phyloP scores from a whole-genome alignment of 108 stramenopile genomes.

The Stephanodiscus triporus region DNA sequence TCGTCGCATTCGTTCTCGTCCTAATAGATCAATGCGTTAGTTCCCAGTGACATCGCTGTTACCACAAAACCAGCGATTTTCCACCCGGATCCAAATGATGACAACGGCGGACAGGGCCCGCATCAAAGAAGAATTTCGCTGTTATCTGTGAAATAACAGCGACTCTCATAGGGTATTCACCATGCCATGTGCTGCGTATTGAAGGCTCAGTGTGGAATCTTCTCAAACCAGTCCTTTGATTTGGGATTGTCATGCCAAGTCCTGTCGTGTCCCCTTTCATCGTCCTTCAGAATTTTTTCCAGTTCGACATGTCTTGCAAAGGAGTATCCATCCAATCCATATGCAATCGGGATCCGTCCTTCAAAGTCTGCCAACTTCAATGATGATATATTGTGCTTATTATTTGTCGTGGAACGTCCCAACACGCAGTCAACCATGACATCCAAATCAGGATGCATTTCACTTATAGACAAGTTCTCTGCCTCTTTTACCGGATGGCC shows the following conservation, averaged over 20 bases:
- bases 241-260: slow-evolving; percentile 45
- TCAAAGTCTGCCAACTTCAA: slow-evolving; percentile 35
- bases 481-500: slow-evolving; percentile 53
- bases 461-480: slow-evolving; percentile 32
- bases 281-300: slow-evolving; percentile 36
- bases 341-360: slow-evolving; percentile 48
- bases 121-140: too few relatives aligned
- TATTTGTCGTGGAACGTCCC: slow-evolving; percentile 18
- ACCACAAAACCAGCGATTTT: too few relatives aligned
- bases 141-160: too few relatives aligned
- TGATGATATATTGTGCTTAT: slow-evolving; percentile 33
- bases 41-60: too few relatives aligned
- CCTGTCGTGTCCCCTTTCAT: slow-evolving; percentile 26
- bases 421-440: slow-evolving; percentile 51
- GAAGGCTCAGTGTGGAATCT: slow-evolving; percentile 8
- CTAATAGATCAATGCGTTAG: too few relatives aligned
- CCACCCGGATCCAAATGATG: too few relatives aligned
- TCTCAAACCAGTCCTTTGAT: slow-evolving; percentile 17
- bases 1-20: too few relatives aligned
- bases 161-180: neutral
- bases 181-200: neutral
- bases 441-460: slow-evolving; percentile 56
- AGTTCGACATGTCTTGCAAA: slow-evolving; percentile 48
- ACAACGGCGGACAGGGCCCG: too few relatives aligned
- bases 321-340: slow-evolving; percentile 38